Base-by-base conservation (phyloP, 768 basidiomycete species). In the Chlorophyllum brunneum region DNA sequence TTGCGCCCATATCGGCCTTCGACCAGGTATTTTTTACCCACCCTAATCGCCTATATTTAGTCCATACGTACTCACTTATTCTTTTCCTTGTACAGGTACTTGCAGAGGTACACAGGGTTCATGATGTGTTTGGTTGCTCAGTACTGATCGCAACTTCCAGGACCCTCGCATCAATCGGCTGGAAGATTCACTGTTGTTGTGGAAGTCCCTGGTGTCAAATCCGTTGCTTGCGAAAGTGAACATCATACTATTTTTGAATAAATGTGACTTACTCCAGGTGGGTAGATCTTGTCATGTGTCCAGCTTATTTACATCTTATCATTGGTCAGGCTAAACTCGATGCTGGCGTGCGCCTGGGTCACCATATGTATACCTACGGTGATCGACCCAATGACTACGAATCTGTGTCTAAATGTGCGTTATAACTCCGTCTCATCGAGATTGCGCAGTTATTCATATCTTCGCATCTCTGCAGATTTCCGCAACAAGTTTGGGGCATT, bases 1-100 rank as follows among this genome's bases (percentile, higher is more conserved):
- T 93, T 52, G 90, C 87, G 31, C 90, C 90, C 27, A 90, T 93
- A 41, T 92, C 90, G 33, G 86, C 85, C 22, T 92, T 92, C 59
- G 90, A 92, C 71, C 89, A 92, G 69, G 73, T 72, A 46, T 26
- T 43, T 49, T 56, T 15, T 5, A 29, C 22, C 27, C 22, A 27
- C 16, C 7, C 30, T 24, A 38, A 23, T 48, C n/a, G 40, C 22
- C 48, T 55, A 46, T 24, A 30, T 16, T 34, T 51, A 31, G 31
- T 20, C 10, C 23, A 39, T 42, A 26, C 40, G 40, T 41, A 54
- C 24, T 34, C n/a, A 23, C 47, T 53, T 30, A 46, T 48, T 20
- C 42, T 48, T 38, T 44, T 38, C n/a, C n/a, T 41, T 54, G 40
- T 42, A 11, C 57, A 73, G 73, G 82, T 87, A 36, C 75, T 92